A percentile compares a stretch with the other conserved stretches of the same genome.
Conservation (phyloP, 495 filamentous ascomycete species). For the Terfezia boudieri region DNA sequence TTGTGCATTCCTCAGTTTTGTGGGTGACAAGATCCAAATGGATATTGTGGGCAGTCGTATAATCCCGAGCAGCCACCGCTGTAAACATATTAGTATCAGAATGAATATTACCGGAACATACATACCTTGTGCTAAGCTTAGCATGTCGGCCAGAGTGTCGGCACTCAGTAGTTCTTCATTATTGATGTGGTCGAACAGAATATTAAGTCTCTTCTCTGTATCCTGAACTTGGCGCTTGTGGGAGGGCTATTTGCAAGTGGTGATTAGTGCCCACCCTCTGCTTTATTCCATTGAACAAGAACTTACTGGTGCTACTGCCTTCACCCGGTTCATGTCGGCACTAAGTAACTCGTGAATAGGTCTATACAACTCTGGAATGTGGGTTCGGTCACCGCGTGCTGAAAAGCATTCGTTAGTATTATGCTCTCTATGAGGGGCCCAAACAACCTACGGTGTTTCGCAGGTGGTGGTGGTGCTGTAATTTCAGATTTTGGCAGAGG, state of each 20-base stretch:
- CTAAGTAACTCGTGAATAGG: conserved; percentile 62
- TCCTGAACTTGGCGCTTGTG: conserved; percentile 77
- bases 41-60: conserved; percentile 46
- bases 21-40: conserved; percentile 67
- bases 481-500: conserved; percentile 27
- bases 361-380: conserved; percentile 55
- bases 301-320: conserved; percentile 44
- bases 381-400: conserved; percentile 68
- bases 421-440: neutral
- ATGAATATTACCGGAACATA: conserved; percentile 9
- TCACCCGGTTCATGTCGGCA: conserved; percentile 70
- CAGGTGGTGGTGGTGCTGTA: conserved; percentile 26
- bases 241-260: conserved; percentile 19
- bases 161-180: conserved; percentile 72
- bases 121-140: conserved; percentile 15
- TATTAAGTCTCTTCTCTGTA: conserved; percentile 71
- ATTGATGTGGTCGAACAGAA: conserved; percentile 90
- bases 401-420: conserved; percentile 7
- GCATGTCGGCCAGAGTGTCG: conserved; percentile 54
- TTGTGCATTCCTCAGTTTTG: conserved; percentile 63
- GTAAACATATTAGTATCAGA: conserved; percentile 31
- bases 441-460: conserved; percentile 43
- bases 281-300: neutral
- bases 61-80: conserved; percentile 48
- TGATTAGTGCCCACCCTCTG: neutral